phyloP scores from a whole-genome alignment of 306 rosid species.

The Begonia loranthoides region DNA sequence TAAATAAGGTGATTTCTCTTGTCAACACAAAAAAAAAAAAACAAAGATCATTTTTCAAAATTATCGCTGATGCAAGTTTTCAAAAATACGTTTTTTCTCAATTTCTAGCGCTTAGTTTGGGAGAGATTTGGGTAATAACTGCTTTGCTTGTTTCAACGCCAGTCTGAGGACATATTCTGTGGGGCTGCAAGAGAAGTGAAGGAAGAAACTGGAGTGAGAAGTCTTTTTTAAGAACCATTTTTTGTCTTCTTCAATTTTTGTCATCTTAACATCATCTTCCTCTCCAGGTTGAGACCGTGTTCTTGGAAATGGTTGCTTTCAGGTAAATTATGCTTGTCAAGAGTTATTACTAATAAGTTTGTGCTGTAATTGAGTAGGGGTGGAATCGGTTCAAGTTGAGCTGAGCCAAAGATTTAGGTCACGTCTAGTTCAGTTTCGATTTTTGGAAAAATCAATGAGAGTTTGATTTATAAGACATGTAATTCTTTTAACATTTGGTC shows the following conservation, averaged over 20 bases:
- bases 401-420: too few species aligned
- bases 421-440: too few species aligned
- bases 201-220: constrained; percentile 38
- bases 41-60: not conserved
- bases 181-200: constrained; percentile 34
- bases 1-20: constrained; percentile 18
- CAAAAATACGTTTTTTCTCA: not conserved
- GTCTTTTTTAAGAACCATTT: not conserved
- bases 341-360: too few species aligned
- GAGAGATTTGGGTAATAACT: not conserved
- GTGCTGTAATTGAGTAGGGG: too few species aligned
- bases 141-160: not conserved
- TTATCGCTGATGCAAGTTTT: not conserved
- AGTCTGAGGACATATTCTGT: constrained; percentile 30
- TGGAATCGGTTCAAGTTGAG: too few species aligned
- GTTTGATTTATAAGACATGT: not conserved
- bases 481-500: not conserved
- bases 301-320: constrained; percentile 35
- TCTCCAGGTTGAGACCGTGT: constrained; percentile 24
- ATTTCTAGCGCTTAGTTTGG: not conserved
- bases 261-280: not conserved
- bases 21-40: too few species aligned
- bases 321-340: constrained; percentile 10
- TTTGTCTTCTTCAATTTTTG: not conserved
- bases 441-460: too few species aligned